Conservation (phyloP, 352 stramenopile genomes). For the Globisporangium lucens region DNA sequence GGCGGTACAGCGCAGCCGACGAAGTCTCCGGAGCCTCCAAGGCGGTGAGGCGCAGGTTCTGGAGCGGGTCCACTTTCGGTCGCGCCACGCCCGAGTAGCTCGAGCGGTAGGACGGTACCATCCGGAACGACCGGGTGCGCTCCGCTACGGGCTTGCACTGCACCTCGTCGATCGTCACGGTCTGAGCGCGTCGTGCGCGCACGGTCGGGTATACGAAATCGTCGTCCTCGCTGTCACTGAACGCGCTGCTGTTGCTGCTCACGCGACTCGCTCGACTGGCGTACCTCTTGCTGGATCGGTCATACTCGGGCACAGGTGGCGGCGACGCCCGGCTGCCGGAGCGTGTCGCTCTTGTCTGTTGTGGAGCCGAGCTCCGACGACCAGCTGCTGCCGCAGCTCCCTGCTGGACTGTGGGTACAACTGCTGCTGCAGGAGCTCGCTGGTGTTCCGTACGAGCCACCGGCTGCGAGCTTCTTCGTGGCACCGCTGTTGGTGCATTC, state of each 20-base stretch:
- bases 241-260: slow-evolving; percentile 3
- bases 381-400: neutral
- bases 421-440: neutral
- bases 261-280: neutral
- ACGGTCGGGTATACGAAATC: slow-evolving; percentile 16
- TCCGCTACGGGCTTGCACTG: slow-evolving; percentile 16
- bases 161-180: slow-evolving; percentile 32
- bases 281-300: slow-evolving; percentile 15
- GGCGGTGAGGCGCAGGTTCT: slow-evolving; percentile 9
- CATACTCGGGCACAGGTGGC: slow-evolving; percentile 17
- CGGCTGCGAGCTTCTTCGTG: slow-evolving; percentile 1
- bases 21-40: neutral
- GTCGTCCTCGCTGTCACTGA: slow-evolving; percentile 26
- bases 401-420: neutral
- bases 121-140: slow-evolving; percentile 23
- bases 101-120: slow-evolving; percentile 12
- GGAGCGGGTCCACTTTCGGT: neutral
- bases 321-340: neutral
- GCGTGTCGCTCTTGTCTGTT: slow-evolving; percentile 19
- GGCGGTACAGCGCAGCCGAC: slow-evolving; percentile 6
- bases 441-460: neutral
- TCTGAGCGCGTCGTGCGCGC: slow-evolving; percentile 36
- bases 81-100: slow-evolving; percentile 9
- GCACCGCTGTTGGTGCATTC: neutral
- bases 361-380: slow-evolving; percentile 5